Base-by-base conservation (phyloP, 2,329 filamentous ascomycete genomes). In the Colletotrichum abscissum region DNA sequence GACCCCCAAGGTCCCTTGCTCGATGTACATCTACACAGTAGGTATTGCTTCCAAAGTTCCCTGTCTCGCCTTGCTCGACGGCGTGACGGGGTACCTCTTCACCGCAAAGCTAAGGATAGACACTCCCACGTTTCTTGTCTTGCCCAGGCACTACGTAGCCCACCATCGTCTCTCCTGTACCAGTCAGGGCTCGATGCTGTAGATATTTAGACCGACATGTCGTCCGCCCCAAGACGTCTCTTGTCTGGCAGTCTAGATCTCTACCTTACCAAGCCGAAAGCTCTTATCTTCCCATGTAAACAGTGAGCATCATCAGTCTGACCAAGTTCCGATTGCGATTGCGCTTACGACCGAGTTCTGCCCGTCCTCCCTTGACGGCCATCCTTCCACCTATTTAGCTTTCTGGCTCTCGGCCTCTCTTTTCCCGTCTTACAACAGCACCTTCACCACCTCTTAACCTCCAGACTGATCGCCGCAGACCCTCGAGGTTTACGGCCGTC, bases 401-500 rank as follows among this genome's bases (percentile, higher is more conserved):
- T 28, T 9, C 16, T 24, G 30, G 35, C 30, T 52, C 6, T 14
- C 7, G 38, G 16, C 5, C 56, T 72, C 22, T 63, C 12, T 35
- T 14, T 26, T 33, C 8, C 6, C 14, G 22, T 26, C 24, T 24
- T 7, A 38, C 33, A 19, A 19, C 14, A 12, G 26, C 33, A 38
- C 11, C 35, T 3, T 8, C 52, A 24, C 46, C 28, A 54, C 49
- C 56, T 22, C 55, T 22, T 22, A 28, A 52, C 22, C 11, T 58
- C 12, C 28, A 22, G 52, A 63, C 55, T 60, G 66, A 75, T 74
- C 70, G 73, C 70, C 63, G 67, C 62, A 26, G 55, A 28, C 70
- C 70, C 59, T 69, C 56, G 69, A 63, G 69, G 62, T 73, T 73
- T 65, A 38, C 69, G 73, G 73, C 65, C 65, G 65, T 74, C 69